phyloP scores from a whole-genome alignment of 768 basidiomycete genomes.

The Termitomyces sp. region DNA sequence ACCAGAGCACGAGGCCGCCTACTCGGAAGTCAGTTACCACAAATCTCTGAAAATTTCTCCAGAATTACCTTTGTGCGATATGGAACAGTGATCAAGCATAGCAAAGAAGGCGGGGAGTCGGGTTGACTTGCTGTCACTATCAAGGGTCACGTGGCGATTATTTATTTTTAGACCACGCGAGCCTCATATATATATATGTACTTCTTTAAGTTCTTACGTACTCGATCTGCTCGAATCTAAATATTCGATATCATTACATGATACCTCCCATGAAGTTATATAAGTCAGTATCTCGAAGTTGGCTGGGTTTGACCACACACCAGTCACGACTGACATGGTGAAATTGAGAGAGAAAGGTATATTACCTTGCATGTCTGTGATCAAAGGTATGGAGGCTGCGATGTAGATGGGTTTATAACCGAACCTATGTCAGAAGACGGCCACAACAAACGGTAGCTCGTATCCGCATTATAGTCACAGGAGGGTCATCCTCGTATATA shows the following conservation, averaged over 20 bases:
- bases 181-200: no score
- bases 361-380: not conserved
- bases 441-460: not conserved
- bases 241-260: no score
- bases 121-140: not conserved
- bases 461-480: not conserved
- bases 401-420: not conserved
- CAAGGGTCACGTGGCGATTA: not conserved
- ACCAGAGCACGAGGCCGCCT: slow-evolving; percentile 96
- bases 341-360: not conserved
- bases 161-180: not conserved
- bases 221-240: no score
- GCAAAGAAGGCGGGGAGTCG: not conserved
- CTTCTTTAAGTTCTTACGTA: no score
- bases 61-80: slow-evolving; percentile 81
- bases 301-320: not conserved
- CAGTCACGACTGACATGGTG: not conserved
- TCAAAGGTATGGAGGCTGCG: not conserved
- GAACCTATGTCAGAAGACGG: not conserved
- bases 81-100: slow-evolving; percentile 96
- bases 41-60: not conserved
- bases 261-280: no score
- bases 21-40: slow-evolving; percentile 5
- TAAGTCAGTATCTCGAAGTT: not conserved
- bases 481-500: not conserved